Conservation (phyloP, 768 basidiomycete species). For the Ramaria rubella region DNA sequence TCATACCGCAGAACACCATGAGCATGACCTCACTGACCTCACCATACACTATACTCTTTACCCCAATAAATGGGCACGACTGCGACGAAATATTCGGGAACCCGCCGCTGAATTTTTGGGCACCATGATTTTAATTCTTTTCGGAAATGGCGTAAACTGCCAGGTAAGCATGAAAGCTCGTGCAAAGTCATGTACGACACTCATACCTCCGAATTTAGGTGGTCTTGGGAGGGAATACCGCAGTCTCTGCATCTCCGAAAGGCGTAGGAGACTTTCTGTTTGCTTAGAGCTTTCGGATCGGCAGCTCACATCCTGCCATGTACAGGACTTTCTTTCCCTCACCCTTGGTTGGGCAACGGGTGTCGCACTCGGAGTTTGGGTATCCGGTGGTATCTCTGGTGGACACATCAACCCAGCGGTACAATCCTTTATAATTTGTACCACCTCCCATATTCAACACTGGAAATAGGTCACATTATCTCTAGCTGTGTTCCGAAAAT, state of each 20-base stretch:
- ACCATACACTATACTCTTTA: not conserved
- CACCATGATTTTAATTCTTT: constrained; percentile 20
- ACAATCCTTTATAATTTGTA: not conserved
- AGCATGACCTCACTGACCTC: not conserved
- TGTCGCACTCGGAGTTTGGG: constrained; percentile 62
- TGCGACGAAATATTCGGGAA: constrained; percentile 14
- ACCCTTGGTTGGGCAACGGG: constrained; percentile 55
- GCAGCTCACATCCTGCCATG: not conserved
- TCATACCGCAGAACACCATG: not conserved
- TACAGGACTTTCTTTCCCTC: constrained; percentile 42
- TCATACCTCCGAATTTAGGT: not conserved
- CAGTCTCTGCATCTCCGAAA: constrained; percentile 18
- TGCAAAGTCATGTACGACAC: not conserved
- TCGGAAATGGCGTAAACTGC: constrained; percentile 18
- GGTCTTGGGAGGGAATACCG: constrained; percentile 15
- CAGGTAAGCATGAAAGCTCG: constrained; percentile 8
- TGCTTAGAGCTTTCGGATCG: not conserved
- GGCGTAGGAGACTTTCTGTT: constrained; percentile 12
- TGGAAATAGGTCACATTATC: constrained; percentile 55
- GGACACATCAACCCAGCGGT: constrained; percentile 46
- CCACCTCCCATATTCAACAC: not conserved
- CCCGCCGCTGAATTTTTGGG: constrained; percentile 23
- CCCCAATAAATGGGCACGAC: constrained; percentile 6
- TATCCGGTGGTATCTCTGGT: constrained; percentile 58
- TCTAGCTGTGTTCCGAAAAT: constrained; percentile 60